Conservation (phyloP, 495 filamentous ascomycete species). For the Cercophora samala region DNA sequence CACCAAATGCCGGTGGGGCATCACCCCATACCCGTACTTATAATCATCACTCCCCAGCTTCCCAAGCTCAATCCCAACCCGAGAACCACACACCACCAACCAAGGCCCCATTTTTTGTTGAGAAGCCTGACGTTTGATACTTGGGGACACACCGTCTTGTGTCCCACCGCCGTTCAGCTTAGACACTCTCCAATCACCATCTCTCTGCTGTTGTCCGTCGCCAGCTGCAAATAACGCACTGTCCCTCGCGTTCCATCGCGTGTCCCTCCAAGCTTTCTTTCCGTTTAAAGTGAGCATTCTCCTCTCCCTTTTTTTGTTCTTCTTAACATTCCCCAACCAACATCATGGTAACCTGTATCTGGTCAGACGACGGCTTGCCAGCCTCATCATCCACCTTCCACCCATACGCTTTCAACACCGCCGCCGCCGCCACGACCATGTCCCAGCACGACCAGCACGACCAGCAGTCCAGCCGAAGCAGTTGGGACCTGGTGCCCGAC, state of each 20-base stretch:
- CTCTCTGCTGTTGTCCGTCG: not conserved
- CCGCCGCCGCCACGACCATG: not conserved
- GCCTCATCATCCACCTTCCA: not conserved
- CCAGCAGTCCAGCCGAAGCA: not conserved
- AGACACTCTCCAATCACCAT: too few relatives aligned
- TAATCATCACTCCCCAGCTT: not conserved
- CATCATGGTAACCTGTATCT: not conserved
- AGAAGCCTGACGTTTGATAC: not conserved
- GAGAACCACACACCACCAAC: not conserved
- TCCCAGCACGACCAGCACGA: constrained; percentile 9
- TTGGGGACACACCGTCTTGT: not conserved
- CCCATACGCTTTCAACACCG: not conserved
- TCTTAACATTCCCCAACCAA: constrained; percentile 7
- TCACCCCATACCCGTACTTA: too few relatives aligned
- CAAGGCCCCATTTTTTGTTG: not conserved
- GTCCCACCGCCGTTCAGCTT: not conserved
- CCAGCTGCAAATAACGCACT: not conserved
- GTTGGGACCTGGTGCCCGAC: not conserved
- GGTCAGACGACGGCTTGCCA: not conserved
- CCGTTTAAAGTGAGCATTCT: not conserved
- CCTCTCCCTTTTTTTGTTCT: not conserved
- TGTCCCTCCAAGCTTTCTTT: not conserved
- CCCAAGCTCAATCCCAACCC: not conserved
- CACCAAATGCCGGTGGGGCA: too few relatives aligned
- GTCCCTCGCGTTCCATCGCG: not conserved